Percentiles rank a stretch among this genome's conserved stretches.
Evolutionary conservation across 169 alveolate genomes (phyloP).

Genomic region (Amoebophrya sp.): DNA sequence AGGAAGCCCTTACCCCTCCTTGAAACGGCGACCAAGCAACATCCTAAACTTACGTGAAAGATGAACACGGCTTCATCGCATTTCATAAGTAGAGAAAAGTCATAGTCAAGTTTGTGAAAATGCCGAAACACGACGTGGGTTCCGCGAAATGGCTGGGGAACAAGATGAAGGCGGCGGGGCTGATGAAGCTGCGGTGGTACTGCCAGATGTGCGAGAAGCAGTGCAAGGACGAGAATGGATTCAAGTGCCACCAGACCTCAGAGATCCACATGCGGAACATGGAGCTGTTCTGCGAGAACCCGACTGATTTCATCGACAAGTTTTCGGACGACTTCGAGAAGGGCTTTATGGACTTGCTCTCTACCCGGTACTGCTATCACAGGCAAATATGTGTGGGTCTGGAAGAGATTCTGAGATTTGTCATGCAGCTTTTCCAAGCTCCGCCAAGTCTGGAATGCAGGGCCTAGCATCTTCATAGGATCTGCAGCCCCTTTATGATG

Average conservation of each 20-base stretch:
- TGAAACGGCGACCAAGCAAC: too few species aligned
- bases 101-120: too few species aligned
- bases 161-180: constrained; percentile 87
- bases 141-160: constrained; percentile 88
- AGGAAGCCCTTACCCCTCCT: too few species aligned
- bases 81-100: too few species aligned
- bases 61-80: too few species aligned
- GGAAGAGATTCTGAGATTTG: too few species aligned
- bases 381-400: too few species aligned
- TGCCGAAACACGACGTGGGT: constrained; percentile 76
- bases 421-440: too few species aligned
- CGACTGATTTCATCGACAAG: constrained; percentile 81
- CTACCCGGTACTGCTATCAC: constrained; percentile 59
- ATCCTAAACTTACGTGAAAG: too few species aligned
- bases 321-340: constrained; percentile 78
- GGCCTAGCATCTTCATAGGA: too few species aligned
- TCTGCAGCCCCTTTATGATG: too few species aligned
- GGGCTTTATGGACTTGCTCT: constrained; percentile 79
- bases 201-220: constrained; percentile 93
- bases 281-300: constrained; percentile 81
- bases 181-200: constrained; percentile 86
- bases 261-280: constrained; percentile 85
- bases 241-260: constrained; percentile 85
- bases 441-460: too few species aligned
- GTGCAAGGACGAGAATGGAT: constrained; percentile 91